Evolutionary conservation across 2,329 filamentous ascomycete species (phyloP), one percentile per base, ranked within the genome.

Genomic region (Xenoacremonium recifei): DNA sequence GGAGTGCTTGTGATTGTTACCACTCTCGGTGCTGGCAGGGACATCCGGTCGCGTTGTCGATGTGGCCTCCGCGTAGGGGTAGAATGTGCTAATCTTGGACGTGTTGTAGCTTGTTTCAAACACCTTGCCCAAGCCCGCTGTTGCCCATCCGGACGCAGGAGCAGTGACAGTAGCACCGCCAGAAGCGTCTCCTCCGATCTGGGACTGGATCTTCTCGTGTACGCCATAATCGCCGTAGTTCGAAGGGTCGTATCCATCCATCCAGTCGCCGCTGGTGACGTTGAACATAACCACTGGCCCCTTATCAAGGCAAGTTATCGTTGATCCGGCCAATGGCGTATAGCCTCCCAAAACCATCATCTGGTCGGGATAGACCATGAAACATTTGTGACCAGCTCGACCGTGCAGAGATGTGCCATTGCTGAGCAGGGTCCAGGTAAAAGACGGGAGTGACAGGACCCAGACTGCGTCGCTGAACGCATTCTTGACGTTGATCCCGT

Each of bases 341-440:
- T 80, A 85, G 10, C 89, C 89, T 19, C 89, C 89, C 12, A 92
- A 71, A 6, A 85, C 75, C 48, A 93, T 72, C 82, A 95, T 90
- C 62, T 92, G 88, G 44, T 85, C 82, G 13, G 89, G 84, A 66
- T 89, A 92, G 1, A 79, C 78, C 54, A 79, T 78, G 52, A 90
- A 80, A 64, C 88, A 93, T 27, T 82, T 80, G 60, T 92, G 87
- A 0, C 87, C 87, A 2, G 82, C 79, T 40, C 89, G 78, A 3
- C 72, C 84, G 65, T 64, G 85, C 60, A 34, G 69, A 39, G 39
- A 55, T 49, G 59, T 79, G 60, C 75, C 73, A 1, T 65, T 55
- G 15, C 62, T 64, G 16, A 80, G 58, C 51, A 69, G 68, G 39
- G 85, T 85, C 89, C 89, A 93, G 4, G 80, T 87, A 60, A 95